Evolutionary conservation across 257 asterid genomes (phyloP).

Genomic region (Penstemon barbatus): DNA sequence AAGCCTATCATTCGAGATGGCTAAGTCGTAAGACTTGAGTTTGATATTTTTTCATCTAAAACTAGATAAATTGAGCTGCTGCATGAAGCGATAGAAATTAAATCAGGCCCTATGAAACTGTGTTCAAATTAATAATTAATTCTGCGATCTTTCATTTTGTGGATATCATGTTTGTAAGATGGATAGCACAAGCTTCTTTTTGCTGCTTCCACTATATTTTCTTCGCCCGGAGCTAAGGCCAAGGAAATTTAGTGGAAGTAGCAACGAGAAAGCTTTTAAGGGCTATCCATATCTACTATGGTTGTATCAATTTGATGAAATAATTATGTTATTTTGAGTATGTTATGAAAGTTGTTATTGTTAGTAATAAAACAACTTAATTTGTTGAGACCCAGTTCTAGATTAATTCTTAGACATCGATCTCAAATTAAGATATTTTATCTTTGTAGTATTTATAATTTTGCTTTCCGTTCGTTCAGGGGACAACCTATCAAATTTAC

Average conservation of each 20-base stretch:
- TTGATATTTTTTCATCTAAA: not conserved
- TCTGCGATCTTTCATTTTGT: not conserved
- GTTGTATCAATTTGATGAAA: no score
- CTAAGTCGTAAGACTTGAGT: slow-evolving; percentile 21
- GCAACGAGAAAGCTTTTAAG: slow-evolving; percentile 99
- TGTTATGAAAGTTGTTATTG: no score
- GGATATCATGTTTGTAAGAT: slow-evolving; percentile 31
- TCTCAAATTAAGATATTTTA: no score
- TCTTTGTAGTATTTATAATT: no score
- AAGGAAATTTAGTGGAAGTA: slow-evolving; percentile 91
- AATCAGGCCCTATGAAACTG: not conserved
- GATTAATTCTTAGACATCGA: no score
- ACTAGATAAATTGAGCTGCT: not conserved
- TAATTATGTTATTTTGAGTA: not conserved
- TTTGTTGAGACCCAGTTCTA: no score
- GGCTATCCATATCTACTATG: slow-evolving; percentile 64
- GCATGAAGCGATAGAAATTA: no score
- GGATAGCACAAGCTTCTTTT: slow-evolving; percentile 95
- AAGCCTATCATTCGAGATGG: slow-evolving; percentile 40
- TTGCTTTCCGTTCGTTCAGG: no score
- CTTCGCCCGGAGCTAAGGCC: slow-evolving; percentile 68
- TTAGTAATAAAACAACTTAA: no score
- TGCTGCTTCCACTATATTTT: slow-evolving; percentile 93
- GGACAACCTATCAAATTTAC: no score
- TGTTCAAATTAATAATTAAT: no score